These are phyloP conservation scores for Geosmithia morbida DNA, from an alignment of 2,329 filamentous ascomycete species.

Conservation along the genomic window DNA sequence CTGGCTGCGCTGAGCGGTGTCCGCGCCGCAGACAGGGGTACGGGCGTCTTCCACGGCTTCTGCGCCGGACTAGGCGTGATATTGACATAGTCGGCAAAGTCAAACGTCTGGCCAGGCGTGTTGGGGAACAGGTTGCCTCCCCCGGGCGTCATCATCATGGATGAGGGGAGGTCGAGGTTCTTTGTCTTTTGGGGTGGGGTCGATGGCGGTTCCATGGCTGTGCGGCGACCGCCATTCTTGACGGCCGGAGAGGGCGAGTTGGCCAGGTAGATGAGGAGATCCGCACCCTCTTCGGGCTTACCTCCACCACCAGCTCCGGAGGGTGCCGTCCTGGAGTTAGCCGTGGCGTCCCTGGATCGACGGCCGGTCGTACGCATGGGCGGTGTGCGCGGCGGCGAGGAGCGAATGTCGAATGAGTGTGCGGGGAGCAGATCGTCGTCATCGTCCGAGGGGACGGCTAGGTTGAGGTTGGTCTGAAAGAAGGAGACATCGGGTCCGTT, in stretches of 20 bases:
- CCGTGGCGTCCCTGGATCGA: slow-evolving; percentile 20
- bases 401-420: slow-evolving; percentile 56
- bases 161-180: slow-evolving; percentile 59
- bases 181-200: slow-evolving; percentile 54
- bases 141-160: slow-evolving; percentile 78
- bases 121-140: slow-evolving; percentile 55
- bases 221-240: slow-evolving; percentile 22
- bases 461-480: slow-evolving; percentile 54
- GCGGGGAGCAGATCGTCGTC: slow-evolving; percentile 71
- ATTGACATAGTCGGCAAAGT: slow-evolving; percentile 95
- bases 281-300: slow-evolving; percentile 63
- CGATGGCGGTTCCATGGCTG: slow-evolving; percentile 52
- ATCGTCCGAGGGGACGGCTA: slow-evolving; percentile 55
- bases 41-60: slow-evolving; percentile 73
- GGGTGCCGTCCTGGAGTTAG: background rate
- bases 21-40: slow-evolving; percentile 32
- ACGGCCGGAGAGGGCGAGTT: slow-evolving; percentile 81
- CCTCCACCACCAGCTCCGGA: slow-evolving; percentile 7
- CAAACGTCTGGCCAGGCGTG: slow-evolving; percentile 73
- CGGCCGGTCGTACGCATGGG: slow-evolving; percentile 40
- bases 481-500: slow-evolving; percentile 65
- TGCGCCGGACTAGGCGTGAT: slow-evolving; percentile 93
- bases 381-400: slow-evolving; percentile 80
- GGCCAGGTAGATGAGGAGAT: slow-evolving; percentile 70
- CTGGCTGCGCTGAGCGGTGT: slow-evolving; percentile 55